Percentiles rank a stretch among this genome's conserved stretches.
Conservation (phyloP, 2,329 filamentous ascomycete genomes). For the Dryadomyces quercus-mongolicae region DNA sequence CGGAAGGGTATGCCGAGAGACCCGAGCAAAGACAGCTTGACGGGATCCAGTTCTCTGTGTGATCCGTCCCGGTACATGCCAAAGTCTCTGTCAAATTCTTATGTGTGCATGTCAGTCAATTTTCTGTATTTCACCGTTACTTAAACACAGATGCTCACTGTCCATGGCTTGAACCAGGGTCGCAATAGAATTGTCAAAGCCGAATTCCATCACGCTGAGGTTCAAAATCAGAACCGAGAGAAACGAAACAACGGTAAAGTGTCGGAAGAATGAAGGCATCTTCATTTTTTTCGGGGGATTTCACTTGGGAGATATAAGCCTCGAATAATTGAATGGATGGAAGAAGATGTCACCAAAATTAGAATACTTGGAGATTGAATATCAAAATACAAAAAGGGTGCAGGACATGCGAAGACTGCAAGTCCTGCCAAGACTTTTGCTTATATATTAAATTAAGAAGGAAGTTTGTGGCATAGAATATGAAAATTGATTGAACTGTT, state of each 20-base stretch:
- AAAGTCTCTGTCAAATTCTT: constrained; percentile 6
- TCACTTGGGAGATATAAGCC: no score
- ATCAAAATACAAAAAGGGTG: no score
- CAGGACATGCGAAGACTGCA: no score
- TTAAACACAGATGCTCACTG: not conserved
- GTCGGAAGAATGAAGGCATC: constrained; percentile 4
- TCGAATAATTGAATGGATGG: no score
- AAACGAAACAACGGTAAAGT: constrained; percentile 7
- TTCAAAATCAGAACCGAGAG: constrained; percentile 6
- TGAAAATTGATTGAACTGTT: no score
- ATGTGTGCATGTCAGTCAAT: not conserved
- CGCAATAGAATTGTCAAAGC: constrained; percentile 9
- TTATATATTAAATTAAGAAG: no score
- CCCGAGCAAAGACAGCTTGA: constrained; percentile 7
- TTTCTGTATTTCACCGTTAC: not conserved
- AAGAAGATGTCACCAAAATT: no score
- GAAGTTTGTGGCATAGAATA: no score
- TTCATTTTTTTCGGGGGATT: not conserved
- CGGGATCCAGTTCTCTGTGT: constrained; percentile 2
- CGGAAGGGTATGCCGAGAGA: constrained; percentile 6
- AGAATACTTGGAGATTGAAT: no score
- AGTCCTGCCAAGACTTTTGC: no score
- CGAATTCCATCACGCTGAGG: constrained; percentile 9
- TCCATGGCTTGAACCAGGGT: constrained; percentile 9
- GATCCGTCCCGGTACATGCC: constrained; percentile 4